Percentiles rank a stretch among this genome's conserved stretches.
Conservation (phyloP, 2,329 filamentous ascomycete species). For the Aurifilum marmelostoma region DNA sequence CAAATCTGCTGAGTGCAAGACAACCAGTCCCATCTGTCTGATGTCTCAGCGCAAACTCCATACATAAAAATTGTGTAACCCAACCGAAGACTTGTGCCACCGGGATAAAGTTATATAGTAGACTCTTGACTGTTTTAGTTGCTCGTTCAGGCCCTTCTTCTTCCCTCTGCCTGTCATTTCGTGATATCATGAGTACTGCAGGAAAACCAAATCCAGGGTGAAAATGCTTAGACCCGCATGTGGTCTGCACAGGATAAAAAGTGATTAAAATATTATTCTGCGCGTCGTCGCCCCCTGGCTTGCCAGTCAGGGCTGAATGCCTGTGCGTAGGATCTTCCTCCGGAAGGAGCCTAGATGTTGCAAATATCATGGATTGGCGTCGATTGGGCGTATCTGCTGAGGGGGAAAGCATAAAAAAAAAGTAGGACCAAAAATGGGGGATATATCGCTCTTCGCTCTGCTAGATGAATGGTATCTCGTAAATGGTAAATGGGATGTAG, state of each 20-base stretch:
- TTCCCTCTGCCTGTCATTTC: background rate
- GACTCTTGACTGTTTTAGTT: background rate
- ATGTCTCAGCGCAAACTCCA: slow-evolving; percentile 3
- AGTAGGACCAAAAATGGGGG: background rate
- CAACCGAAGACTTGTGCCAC: background rate
- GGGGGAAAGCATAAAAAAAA: background rate
- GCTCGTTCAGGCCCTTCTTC: background rate
- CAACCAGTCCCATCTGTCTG: background rate
- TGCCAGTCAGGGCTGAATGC: slow-evolving; percentile 9
- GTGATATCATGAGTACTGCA: slow-evolving; percentile 27
- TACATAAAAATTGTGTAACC: background rate
- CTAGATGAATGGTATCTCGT: slow-evolving; percentile 19
- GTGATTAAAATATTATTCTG: slow-evolving; percentile 26
- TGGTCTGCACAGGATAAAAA: slow-evolving; percentile 16
- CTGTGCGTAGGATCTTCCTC: background rate
- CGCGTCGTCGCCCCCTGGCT: slow-evolving; percentile 8
- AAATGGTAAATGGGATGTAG: slow-evolving; percentile 12
- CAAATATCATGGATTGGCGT: background rate
- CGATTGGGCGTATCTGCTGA: background rate
- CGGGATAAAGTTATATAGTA: background rate
- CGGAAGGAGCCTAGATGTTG: background rate
- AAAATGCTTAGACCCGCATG: slow-evolving; percentile 23
- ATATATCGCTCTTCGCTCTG: slow-evolving; percentile 4
- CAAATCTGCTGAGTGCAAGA: background rate
- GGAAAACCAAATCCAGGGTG: background rate